Base-by-base conservation (phyloP, 2,329 filamentous ascomycete species). In the Scedosporium dehoogii region DNA sequence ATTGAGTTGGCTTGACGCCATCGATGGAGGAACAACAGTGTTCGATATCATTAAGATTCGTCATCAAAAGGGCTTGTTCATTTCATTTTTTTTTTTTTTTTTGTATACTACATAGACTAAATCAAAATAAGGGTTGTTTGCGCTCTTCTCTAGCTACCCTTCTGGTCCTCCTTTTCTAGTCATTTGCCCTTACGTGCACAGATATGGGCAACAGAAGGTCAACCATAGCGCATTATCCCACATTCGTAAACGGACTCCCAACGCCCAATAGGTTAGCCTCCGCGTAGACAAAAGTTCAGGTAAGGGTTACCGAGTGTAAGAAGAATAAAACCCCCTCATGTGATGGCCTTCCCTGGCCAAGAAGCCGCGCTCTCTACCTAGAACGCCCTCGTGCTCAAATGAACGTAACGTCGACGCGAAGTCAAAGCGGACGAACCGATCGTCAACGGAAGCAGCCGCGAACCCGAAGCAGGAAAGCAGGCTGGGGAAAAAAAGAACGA, bases 1-100 rank as follows among this genome's bases (percentile, higher is more conserved):
- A 76, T 85, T 64, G 68, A 68, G 38, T 63, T 77, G 58, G 21
- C 33, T n/a, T 57, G 38, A 42, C 12, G 38, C 9, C 6, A 16
- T n/a, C 46, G 21, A 51, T 3, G 46, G n/a, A 51, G 46, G n/a
- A 51, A 21, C 21, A 21, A 6, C 33, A 38, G 33, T 12, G 10
- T 9, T 38, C 5, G 9, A 14, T 38, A 38, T 38, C 6, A 38
- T 9, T 9, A 10, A 14, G 33, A 38, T 38, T 38, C 33, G 33
- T 38, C 6, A 38, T 6, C 2, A 6, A 38, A 3, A 21, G 16
- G 44, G n/a, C 51, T 29, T 56, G 14, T 21, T 56, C 51, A 25
- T 56, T 29, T 29, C 51, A 14, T 56, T 29, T 23, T 29, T 16
- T 48, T 21, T 56, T 29, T 23, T 29, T 16, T 48, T 21, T 55